Evolutionary conservation across 257 asterid genomes (phyloP).

Genomic region (Primulina huaijiensis): DNA sequence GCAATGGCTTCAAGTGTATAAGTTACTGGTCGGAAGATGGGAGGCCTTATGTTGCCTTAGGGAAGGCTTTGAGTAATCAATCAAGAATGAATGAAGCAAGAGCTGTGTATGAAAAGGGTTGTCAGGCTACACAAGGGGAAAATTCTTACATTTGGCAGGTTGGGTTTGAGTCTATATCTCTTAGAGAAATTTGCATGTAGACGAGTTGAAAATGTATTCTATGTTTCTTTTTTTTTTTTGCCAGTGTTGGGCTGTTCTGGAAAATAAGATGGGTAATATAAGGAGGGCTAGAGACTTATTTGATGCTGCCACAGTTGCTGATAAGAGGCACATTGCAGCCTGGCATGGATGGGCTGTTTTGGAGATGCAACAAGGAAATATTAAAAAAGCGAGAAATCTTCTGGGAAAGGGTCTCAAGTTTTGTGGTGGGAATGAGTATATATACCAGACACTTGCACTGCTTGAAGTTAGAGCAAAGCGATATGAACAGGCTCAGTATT

Average conservation of each 20-base stretch:
- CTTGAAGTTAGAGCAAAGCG: constrained; percentile 87
- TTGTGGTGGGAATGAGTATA: constrained; percentile 89
- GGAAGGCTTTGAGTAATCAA: constrained; percentile 69
- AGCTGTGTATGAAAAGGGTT: constrained; percentile 85
- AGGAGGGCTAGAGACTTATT: constrained; percentile 82
- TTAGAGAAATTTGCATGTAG: neutral
- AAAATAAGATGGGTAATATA: constrained; percentile 75
- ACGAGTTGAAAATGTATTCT: neutral
- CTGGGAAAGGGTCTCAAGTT: constrained; percentile 85
- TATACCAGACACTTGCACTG: constrained; percentile 87
- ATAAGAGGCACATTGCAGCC: constrained; percentile 84
- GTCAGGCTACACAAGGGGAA: constrained; percentile 97
- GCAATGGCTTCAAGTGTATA: constrained; percentile 65
- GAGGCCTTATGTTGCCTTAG: constrained; percentile 88
- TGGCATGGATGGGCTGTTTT: constrained; percentile 99
- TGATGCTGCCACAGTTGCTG: constrained; percentile 97
- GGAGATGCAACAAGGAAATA: constrained; percentile 83
- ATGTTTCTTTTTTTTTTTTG: constrained; percentile 19
- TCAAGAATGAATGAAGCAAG: constrained; percentile 75
- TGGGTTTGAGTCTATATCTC: constrained; percentile 18
- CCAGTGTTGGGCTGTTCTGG: constrained; percentile 98
- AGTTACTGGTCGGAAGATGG: constrained; percentile 96
- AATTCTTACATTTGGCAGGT: constrained; percentile 99
- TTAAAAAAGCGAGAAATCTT: constrained; percentile 78
- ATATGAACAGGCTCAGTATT: constrained; percentile 75